Base-by-base conservation (phyloP, 2,329 filamentous ascomycete species). In the Penicillium sp. region DNA sequence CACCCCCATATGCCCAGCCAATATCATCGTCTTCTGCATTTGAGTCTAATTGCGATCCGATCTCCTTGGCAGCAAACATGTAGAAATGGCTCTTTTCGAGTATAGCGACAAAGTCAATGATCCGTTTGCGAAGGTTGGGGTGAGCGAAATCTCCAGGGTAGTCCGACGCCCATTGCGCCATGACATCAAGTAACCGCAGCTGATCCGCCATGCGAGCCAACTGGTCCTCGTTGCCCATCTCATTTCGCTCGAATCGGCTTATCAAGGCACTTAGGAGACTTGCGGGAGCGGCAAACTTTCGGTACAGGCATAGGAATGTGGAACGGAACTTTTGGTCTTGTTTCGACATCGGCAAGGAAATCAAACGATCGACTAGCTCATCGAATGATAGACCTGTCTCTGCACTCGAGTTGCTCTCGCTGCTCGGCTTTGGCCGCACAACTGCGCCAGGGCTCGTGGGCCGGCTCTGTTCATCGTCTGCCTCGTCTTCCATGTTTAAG, bases 81-180 rank as follows among this genome's bases (percentile, higher is more conserved):
- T 95, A 96, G 50, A 95, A 89, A 10, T 90, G 87, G 62, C 90
- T 89, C 6, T 83, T 84, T 23, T 90, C 84, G n/a, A 97, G 78
- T 41, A 87, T 84, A 19, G 80, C 77, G 37, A 96, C 88, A 68
- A 99, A 94, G 25, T 86, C 86, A 50, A 88, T 85, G 40, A 97
- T 79, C 33, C 84, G 86, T 62, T 84, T 85, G 63, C 87, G 86
- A 2, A 91, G 95, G 23, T 83, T 83, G 2, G 88, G 84, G 61
- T 89, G 87, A 1, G 92, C 92, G 79, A 97, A 96, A 74, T 99
- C 94, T 17, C 92, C 93, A 0, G 94, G 93, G 73, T 97, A 97
- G 43, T 88, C 81, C 17, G 88, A 87, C 1, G 96, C 88, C 94
- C 94, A 99, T 72, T 90, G 90, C 6, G 91, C 90, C 58, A 97